Conservation (phyloP, 768 basidiomycete species). For the Xanthoconium purpureum region DNA sequence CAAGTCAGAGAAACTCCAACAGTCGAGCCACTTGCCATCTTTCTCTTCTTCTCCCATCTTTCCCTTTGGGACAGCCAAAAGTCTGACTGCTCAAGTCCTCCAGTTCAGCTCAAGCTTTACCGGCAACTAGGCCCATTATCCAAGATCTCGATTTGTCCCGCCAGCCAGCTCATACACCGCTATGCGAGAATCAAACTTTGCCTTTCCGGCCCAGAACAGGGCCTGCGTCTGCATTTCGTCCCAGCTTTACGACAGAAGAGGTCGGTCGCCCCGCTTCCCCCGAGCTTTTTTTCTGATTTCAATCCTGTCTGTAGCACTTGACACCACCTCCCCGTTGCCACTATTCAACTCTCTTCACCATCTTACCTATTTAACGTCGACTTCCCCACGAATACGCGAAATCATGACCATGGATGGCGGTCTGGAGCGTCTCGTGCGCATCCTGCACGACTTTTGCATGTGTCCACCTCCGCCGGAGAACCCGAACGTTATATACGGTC, state of each 20-base stretch:
- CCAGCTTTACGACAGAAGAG: slow-evolving; percentile 91
- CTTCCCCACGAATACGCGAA: slow-evolving; percentile 95
- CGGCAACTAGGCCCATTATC: slow-evolving; percentile 3
- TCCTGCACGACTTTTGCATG: slow-evolving; percentile 85
- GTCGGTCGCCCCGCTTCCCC: slow-evolving; percentile 43
- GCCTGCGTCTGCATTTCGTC: slow-evolving; percentile 93
- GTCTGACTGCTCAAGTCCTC: neutral
- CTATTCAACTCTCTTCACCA: slow-evolving; percentile 94
- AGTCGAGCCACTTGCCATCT: slow-evolving; percentile 16
- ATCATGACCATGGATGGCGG: slow-evolving; percentile 98
- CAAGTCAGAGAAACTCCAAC: slow-evolving; percentile 16
- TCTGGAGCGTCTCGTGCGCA: slow-evolving; percentile 89
- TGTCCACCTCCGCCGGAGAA: slow-evolving; percentile 81
- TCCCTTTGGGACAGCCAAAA: neutral
- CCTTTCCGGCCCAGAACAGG: slow-evolving; percentile 91
- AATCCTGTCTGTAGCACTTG: slow-evolving; percentile 37
- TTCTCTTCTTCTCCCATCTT: slow-evolving; percentile 7
- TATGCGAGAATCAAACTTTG: slow-evolving; percentile 96
- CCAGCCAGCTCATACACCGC: slow-evolving; percentile 19
- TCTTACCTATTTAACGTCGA: slow-evolving; percentile 94
- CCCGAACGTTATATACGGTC: slow-evolving; percentile 72
- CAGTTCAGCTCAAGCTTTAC: neutral
- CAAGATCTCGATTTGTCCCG: slow-evolving; percentile 19
- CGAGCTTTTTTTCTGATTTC: slow-evolving; percentile 6
- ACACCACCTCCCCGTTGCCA: slow-evolving; percentile 58